Conservation (phyloP, 2,329 filamentous ascomycete species). For the Daldinia sp. region DNA sequence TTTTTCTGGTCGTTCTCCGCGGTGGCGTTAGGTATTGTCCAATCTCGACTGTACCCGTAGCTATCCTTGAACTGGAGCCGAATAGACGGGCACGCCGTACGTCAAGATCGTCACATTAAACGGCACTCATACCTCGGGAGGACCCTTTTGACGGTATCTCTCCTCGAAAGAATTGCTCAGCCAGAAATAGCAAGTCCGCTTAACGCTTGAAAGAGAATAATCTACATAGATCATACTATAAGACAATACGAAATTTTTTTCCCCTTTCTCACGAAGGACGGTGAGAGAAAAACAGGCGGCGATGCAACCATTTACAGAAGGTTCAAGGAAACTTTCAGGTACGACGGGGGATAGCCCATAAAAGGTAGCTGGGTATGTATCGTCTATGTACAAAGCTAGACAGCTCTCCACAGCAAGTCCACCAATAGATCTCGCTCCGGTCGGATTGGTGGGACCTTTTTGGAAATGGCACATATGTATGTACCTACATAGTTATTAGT, state of each 20-base stretch:
- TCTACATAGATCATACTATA: neutral
- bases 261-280: neutral
- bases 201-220: neutral
- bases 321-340: conserved; percentile 28
- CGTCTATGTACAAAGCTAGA: conserved; percentile 19
- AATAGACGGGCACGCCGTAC: conserved; percentile 33
- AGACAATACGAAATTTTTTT: conserved; percentile 1
- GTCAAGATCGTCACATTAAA: conserved; percentile 33
- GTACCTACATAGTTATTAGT: neutral
- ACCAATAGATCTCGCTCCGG: conserved; percentile 28
- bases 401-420: conserved; percentile 26
- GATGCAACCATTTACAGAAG: conserved; percentile 31
- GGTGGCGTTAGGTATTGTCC: conserved; percentile 29
- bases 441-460: conserved; percentile 27
- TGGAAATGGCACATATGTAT: conserved; percentile 27
- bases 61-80: conserved; percentile 27
- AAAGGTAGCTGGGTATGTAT: conserved; percentile 31
- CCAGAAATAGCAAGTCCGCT: conserved; percentile 2
- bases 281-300: conserved; percentile 18
- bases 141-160: conserved; percentile 3
- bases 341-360: conserved; percentile 29
- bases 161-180: neutral
- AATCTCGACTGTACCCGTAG: conserved; percentile 26
- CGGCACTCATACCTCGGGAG: conserved; percentile 6
- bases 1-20: conserved; percentile 32